Conservation (phyloP, 225 moss, liverwort and hornwort genomes). For the Ulota crispa region DNA sequence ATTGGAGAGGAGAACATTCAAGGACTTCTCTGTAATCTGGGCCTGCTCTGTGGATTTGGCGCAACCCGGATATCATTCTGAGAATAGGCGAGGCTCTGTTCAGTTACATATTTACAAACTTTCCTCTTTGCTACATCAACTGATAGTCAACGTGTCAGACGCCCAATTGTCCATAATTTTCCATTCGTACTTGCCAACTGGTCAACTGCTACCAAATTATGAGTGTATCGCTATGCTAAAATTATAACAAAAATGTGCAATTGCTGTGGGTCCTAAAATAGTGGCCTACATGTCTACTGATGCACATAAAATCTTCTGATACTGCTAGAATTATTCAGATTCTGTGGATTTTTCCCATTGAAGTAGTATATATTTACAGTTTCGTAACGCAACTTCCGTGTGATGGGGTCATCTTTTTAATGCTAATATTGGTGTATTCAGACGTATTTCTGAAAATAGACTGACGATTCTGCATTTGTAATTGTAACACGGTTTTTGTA, state of each 20-base stretch:
- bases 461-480: neutral
- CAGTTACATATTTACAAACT: neutral
- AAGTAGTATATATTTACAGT: neutral
- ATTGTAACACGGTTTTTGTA: neutral
- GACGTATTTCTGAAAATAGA: neutral
- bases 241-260: neutral
- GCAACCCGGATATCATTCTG: neutral
- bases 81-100: neutral
- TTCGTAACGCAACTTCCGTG: no score
- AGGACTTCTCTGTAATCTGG: slow-evolving; percentile 5
- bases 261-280: neutral
- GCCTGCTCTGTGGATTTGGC: slow-evolving; percentile 1
- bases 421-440: neutral
- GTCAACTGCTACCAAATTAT: neutral
- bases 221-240: neutral
- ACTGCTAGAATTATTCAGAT: neutral
- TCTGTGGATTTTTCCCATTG: neutral
- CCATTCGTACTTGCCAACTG: neutral
- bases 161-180: neutral
- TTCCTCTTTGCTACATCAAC: neutral
- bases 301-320: neutral
- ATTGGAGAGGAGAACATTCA: neutral
- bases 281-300: neutral
- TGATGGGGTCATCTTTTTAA: no score
- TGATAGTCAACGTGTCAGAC: neutral